Percentiles rank a stretch among this genome's conserved stretches.
Conservation (phyloP, 164 flowering plant species). For the Magnolia changhungtana region DNA sequence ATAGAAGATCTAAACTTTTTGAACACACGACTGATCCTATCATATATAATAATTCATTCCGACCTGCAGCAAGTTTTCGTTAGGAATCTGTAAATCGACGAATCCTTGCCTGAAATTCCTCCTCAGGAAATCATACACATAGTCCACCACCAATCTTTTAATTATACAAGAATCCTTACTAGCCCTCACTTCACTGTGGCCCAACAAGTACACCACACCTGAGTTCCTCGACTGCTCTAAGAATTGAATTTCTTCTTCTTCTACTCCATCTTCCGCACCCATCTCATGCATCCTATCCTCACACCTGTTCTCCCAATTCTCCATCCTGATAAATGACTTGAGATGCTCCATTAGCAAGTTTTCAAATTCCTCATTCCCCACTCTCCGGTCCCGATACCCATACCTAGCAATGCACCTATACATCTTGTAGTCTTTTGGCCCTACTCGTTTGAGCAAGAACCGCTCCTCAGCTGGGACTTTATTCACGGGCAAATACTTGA, state of each 20-base stretch:
- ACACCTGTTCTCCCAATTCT: constrained; percentile 3
- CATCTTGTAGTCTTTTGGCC: constrained; percentile 22
- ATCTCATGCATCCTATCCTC: background rate
- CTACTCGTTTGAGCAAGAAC: constrained; percentile 20
- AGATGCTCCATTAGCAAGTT: constrained; percentile 19
- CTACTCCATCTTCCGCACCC: background rate
- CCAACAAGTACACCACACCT: constrained; percentile 22
- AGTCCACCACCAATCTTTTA: constrained; percentile 20
- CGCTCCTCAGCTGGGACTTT: constrained; percentile 20
- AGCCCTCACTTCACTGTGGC: constrained; percentile 24
- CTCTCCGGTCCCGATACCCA: constrained; percentile 18
- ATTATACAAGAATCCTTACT: constrained; percentile 12
- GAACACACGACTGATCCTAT: background rate
- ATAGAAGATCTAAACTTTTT: background rate
- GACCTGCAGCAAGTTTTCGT: constrained; percentile 22
- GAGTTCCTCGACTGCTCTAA: constrained; percentile 14
- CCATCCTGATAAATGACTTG: constrained; percentile 19
- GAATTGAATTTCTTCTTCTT: constrained; percentile 13
- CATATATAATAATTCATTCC: constrained; percentile 23
- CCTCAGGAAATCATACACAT: constrained; percentile 21
- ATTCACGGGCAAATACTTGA: constrained; percentile 24
- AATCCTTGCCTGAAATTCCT: constrained; percentile 24
- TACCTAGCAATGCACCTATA: constrained; percentile 20
- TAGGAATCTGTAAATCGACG: constrained; percentile 18
- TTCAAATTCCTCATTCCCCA: constrained; percentile 22